A percentile compares a stretch with the other conserved stretches of the same genome.
phyloP scores from a whole-genome alignment of 83 land plant species.

The Diphasiastrum complanatum region DNA sequence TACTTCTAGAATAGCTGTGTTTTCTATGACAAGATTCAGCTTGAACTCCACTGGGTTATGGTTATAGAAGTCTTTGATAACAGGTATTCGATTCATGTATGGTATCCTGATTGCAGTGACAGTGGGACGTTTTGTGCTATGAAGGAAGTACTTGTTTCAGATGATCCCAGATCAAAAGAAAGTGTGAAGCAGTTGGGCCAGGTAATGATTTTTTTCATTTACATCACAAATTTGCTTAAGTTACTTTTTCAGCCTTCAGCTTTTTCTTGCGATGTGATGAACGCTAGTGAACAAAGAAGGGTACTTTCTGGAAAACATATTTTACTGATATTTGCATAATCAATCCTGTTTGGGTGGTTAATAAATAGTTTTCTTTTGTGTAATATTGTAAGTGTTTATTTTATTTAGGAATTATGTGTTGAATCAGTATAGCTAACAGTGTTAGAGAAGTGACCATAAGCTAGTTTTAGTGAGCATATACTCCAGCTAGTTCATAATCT shows the following conservation, averaged over 20 bases:
- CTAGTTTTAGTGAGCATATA: slow-evolving; percentile 3
- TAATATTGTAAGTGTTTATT: neutral
- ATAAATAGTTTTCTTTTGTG: neutral
- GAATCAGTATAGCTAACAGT: neutral
- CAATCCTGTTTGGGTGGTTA: neutral
- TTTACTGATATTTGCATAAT: neutral
- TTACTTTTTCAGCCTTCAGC: neutral
- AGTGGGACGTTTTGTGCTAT: slow-evolving; percentile 38
- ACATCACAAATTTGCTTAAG: neutral
- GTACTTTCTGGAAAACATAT: neutral
- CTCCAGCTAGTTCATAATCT: neutral
- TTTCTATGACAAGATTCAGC: too few species aligned
- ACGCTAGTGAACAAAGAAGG: neutral
- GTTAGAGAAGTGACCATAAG: neutral
- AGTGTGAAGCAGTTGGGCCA: slow-evolving; percentile 33
- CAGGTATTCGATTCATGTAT: too few species aligned
- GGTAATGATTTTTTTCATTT: slow-evolving; percentile 8
- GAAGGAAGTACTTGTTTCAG: slow-evolving; percentile 34
- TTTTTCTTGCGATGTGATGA: neutral
- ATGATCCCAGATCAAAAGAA: slow-evolving; percentile 34
- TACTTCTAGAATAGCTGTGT: too few species aligned
- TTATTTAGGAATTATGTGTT: neutral
- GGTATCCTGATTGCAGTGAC: slow-evolving; percentile 30
- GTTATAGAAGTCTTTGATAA: too few species aligned
- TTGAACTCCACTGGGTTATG: too few species aligned